phyloP scores from a whole-genome alignment of 495 filamentous ascomycete genomes.

The Chlorociboria aeruginascens region DNA sequence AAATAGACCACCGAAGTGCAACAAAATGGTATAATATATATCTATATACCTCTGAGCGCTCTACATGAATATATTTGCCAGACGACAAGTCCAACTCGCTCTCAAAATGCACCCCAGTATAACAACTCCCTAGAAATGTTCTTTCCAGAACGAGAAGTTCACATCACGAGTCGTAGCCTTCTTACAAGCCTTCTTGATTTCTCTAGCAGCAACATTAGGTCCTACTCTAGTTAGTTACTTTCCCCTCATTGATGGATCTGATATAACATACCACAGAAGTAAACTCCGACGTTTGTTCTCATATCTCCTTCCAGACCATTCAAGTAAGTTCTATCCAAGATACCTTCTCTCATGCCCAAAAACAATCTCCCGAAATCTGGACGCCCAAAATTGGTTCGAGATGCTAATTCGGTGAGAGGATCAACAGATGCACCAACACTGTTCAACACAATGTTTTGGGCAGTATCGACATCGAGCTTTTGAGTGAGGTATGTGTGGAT shows the following conservation, averaged over 20 bases:
- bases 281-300: slow-evolving; percentile 84
- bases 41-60: too few species aligned
- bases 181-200: slow-evolving; percentile 74
- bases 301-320: slow-evolving; percentile 60
- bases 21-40: too few species aligned
- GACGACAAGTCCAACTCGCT: background rate
- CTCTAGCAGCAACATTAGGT: slow-evolving; percentile 63
- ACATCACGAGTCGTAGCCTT: slow-evolving; percentile 61
- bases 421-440: slow-evolving; percentile 78
- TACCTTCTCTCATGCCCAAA: slow-evolving; percentile 73
- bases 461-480: slow-evolving; percentile 77
- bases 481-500: slow-evolving; percentile 99
- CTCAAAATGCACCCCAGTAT: background rate
- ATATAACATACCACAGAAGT: slow-evolving; percentile 56
- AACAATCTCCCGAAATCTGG: slow-evolving; percentile 84
- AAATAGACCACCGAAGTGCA: too few species aligned
- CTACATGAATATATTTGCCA: too few species aligned
- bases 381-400: slow-evolving; percentile 88
- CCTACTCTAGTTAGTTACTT: slow-evolving; percentile 7
- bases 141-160: slow-evolving; percentile 97
- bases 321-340: slow-evolving; percentile 75
- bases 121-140: slow-evolving; percentile 47
- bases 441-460: slow-evolving; percentile 94
- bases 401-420: slow-evolving; percentile 81
- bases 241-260: background rate